These are phyloP conservation scores for Zymoseptoria brevis DNA, from an alignment of 2,329 filamentous ascomycete species.

Conservation along the genomic window DNA sequence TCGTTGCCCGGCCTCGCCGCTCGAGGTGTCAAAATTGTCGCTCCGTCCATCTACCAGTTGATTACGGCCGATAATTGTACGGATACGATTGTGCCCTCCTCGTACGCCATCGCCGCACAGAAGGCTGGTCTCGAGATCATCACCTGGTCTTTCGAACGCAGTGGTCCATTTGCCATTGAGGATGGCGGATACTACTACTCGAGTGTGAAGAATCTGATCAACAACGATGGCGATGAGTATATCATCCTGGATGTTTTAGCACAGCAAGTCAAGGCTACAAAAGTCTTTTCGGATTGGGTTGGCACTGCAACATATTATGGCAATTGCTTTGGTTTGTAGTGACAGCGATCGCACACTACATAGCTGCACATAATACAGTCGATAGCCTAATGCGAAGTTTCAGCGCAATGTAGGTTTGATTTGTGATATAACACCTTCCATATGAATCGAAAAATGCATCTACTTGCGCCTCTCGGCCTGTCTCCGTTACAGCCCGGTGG, in stretches of 20 bases:
- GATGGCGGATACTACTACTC: constrained; percentile 49
- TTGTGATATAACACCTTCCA: too few relatives aligned
- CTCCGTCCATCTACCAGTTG: constrained; percentile 56
- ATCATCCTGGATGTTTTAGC: constrained; percentile 58
- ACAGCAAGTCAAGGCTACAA: constrained; percentile 52
- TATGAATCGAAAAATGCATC: too few relatives aligned
- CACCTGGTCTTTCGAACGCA: constrained; percentile 62
- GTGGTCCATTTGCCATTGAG: constrained; percentile 46
- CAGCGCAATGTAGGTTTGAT: background rate
- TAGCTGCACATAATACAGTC: background rate
- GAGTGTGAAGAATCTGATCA: constrained; percentile 47
- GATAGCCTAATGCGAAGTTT: background rate
- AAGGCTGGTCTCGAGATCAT: constrained; percentile 57
- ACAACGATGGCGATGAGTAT: constrained; percentile 59
- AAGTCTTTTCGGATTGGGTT: constrained; percentile 63
- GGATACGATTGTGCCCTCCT: constrained; percentile 53
- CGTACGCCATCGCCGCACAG: constrained; percentile 55
- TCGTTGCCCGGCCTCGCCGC: constrained; percentile 49
- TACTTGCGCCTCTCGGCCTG: too few relatives aligned
- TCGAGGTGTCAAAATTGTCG: constrained; percentile 54
- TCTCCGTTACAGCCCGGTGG: too few relatives aligned
- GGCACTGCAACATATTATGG: constrained; percentile 63
- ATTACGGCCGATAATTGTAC: constrained; percentile 41
- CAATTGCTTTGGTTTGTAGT: constrained; percentile 51
- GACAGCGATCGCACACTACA: background rate